phyloP scores from a whole-genome alignment of 225 moss, liverwort and hornwort genomes.

The Asterella californica region DNA sequence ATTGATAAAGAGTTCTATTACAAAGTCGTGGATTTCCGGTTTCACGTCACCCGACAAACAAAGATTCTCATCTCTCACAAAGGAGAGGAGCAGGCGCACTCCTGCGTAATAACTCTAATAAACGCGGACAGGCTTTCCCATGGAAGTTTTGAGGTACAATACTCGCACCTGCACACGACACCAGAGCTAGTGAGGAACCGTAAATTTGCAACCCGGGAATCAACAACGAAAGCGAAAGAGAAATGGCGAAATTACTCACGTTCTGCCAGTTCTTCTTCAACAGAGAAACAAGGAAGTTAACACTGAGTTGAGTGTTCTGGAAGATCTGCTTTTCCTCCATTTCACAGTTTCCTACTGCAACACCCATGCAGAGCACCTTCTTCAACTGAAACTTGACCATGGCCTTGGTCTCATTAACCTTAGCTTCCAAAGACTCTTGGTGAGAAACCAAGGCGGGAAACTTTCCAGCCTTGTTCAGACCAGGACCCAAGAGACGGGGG shows the following conservation, averaged over 20 bases:
- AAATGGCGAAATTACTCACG: conserved; percentile 27
- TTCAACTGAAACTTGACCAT: conserved; percentile 98
- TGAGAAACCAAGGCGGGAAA: conserved; percentile 77
- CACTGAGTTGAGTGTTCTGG: conserved; percentile 79
- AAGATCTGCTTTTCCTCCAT: conserved; percentile 97
- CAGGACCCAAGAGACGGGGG: conserved; percentile 73
- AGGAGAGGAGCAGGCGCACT: background rate
- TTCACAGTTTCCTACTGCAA: conserved; percentile 73
- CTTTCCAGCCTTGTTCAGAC: conserved; percentile 88
- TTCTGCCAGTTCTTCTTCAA: conserved; percentile 96
- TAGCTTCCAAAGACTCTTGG: conserved; percentile 78
- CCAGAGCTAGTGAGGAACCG: background rate
- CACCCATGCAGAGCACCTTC: conserved; percentile 92
- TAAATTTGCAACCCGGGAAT: too few species aligned
- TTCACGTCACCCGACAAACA: too few species aligned
- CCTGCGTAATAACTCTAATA: conserved; percentile 38
- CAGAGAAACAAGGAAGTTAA: conserved; percentile 78
- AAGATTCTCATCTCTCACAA: too few species aligned
- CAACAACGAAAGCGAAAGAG: background rate
- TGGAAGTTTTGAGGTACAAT: conserved; percentile 69
- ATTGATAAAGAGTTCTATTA: too few species aligned
- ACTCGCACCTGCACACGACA: conserved; percentile 38
- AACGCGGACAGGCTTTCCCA: conserved; percentile 66
- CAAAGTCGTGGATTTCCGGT: too few species aligned
- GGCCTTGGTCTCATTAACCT: conserved; percentile 75